Evolutionary conservation across 2,329 filamentous ascomycete genomes (phyloP).

Genomic region (Orbilia brochopaga): DNA sequence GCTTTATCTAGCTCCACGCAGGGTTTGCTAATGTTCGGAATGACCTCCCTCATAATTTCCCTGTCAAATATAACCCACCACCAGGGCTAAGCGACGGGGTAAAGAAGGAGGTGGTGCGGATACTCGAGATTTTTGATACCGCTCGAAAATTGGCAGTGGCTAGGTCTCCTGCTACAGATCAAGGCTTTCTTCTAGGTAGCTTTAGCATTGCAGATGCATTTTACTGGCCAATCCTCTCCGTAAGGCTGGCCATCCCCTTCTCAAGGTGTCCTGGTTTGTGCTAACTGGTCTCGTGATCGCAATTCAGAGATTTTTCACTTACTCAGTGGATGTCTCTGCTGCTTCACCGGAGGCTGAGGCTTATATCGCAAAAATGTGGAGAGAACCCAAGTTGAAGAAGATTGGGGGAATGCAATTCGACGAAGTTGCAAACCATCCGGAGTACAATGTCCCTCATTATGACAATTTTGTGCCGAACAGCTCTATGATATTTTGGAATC

Average conservation of each 20-base stretch:
- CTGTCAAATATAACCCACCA: conserved; percentile 33
- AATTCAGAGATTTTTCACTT: conserved; percentile 36
- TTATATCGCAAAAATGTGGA: conserved; percentile 48
- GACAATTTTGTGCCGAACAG: conserved; percentile 38
- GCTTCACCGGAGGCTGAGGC: conserved; percentile 16
- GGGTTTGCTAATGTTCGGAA: conserved; percentile 38
- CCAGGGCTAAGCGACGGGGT: conserved; percentile 22
- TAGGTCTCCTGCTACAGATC: conserved; percentile 14
- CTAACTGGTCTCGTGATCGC: background rate
- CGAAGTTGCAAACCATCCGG: conserved; percentile 23
- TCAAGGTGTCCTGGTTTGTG: background rate
- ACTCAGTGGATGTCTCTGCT: conserved; percentile 28
- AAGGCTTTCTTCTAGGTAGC: conserved; percentile 30
- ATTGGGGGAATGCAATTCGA: conserved; percentile 38
- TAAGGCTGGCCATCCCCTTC: background rate
- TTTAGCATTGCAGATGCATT: conserved; percentile 47
- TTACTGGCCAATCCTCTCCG: conserved; percentile 45
- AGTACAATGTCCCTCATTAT: conserved; percentile 42
- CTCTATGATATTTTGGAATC: conserved; percentile 41
- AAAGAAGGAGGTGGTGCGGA: conserved; percentile 21
- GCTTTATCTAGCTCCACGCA: conserved; percentile 25
- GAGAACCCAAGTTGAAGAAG: conserved; percentile 26
- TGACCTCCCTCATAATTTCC: conserved; percentile 39
- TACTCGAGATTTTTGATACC: conserved; percentile 28
- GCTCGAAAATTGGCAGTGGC: conserved; percentile 27